These are phyloP conservation scores for Penicillium diatomitis DNA, from an alignment of 495 filamentous ascomycete species.

Conservation along the genomic window DNA sequence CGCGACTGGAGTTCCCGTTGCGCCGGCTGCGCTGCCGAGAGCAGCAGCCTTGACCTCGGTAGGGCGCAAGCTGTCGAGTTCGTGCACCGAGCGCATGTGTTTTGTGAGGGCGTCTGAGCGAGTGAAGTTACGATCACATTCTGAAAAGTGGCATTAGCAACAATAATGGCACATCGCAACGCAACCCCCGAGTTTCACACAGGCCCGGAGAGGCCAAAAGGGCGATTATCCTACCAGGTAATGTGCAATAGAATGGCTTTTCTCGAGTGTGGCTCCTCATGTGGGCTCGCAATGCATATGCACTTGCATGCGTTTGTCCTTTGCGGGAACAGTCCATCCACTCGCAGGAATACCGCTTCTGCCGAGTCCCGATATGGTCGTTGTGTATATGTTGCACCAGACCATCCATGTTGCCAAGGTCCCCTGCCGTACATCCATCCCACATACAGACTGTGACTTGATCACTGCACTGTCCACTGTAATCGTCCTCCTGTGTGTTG, in stretches of 20 bases:
- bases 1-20: slow-evolving; percentile 40
- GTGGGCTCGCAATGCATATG: slow-evolving; percentile 90
- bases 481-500: slow-evolving; percentile 60
- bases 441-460: slow-evolving; percentile 86
- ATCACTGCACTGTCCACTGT: slow-evolving; percentile 65
- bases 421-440: slow-evolving; percentile 74
- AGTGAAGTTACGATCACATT: slow-evolving; percentile 96
- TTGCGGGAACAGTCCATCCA: slow-evolving; percentile 85
- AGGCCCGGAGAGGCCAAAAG: background rate
- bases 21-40: slow-evolving; percentile 16
- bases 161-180: background rate
- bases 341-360: slow-evolving; percentile 87
- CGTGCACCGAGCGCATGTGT: slow-evolving; percentile 97
- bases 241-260: slow-evolving; percentile 93
- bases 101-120: slow-evolving; percentile 94
- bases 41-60: slow-evolving; percentile 63
- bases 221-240: slow-evolving; percentile 59
- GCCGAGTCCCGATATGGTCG: slow-evolving; percentile 76
- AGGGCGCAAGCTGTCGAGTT: slow-evolving; percentile 84
- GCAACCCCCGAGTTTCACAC: too few species aligned
- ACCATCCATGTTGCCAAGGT: slow-evolving; percentile 86
- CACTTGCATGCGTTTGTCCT: slow-evolving; percentile 83
- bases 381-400: slow-evolving; percentile 90
- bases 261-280: slow-evolving; percentile 97
- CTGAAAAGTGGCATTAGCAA: slow-evolving; percentile 33